Evolutionary conservation across 2,329 filamentous ascomycete genomes (phyloP).

Genomic region (Colletotrichum simmondsii): DNA sequence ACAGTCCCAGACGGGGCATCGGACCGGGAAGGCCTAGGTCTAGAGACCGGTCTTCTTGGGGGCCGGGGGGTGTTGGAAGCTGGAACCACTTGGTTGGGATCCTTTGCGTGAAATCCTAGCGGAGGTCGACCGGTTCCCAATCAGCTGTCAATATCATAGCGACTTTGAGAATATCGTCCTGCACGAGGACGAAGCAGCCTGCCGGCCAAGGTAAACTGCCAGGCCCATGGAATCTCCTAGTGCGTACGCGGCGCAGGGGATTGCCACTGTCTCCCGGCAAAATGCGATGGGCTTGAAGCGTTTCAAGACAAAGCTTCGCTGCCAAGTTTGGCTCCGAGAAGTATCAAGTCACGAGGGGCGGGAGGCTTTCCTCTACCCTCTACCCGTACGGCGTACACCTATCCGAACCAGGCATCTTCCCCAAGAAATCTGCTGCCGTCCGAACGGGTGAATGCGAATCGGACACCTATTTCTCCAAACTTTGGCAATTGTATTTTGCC

Average conservation of each 20-base stretch:
- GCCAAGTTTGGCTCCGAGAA: constrained; percentile 5
- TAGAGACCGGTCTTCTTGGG: constrained; percentile 2
- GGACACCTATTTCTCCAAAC: background rate
- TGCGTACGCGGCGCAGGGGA: constrained; percentile 19
- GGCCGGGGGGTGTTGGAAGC: background rate
- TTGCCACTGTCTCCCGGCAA: constrained; percentile 26
- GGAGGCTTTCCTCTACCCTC: background rate
- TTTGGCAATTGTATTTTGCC: constrained; percentile 28
- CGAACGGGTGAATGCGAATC: constrained; percentile 22
- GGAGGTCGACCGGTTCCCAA: constrained; percentile 15
- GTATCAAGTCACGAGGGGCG: constrained; percentile 8
- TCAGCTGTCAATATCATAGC: constrained; percentile 17
- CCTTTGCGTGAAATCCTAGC: constrained; percentile 20
- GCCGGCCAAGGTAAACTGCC: constrained; percentile 14
- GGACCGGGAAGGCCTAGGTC: constrained; percentile 12
- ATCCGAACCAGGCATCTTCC: background rate
- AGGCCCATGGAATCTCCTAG: background rate
- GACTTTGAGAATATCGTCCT: constrained; percentile 2
- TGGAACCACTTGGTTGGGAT: constrained; percentile 29
- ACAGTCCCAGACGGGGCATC: constrained; percentile 3
- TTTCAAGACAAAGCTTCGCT: constrained; percentile 31
- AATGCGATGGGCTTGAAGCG: constrained; percentile 16
- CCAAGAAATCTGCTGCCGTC: constrained; percentile 18
- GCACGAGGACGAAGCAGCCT: constrained; percentile 7
- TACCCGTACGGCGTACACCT: background rate